Base-by-base conservation (phyloP, 768 basidiomycete species). In the Naganishia kalamii region DNA sequence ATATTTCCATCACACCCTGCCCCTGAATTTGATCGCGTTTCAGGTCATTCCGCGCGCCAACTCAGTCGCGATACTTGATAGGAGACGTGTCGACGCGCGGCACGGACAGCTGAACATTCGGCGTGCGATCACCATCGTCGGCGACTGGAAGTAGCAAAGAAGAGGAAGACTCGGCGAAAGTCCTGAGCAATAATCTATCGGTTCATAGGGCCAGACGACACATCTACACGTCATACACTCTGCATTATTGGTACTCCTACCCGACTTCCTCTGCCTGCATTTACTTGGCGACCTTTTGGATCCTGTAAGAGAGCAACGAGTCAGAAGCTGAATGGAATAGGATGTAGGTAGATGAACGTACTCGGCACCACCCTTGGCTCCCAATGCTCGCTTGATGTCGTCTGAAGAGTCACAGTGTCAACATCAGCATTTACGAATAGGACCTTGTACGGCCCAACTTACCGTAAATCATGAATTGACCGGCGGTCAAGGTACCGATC, bases 401-500 rank as follows among this genome's bases (percentile, higher is more conserved):
- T 57, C 54, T 41, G 33, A 43, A 50, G 43, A 19, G 59, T 4
- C n/a, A 15, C 35, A 59, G 19, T 19, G 44, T 66, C 59, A 60
- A 47, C 41, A 35, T n/a, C 40, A 15, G n/a, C 17, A n/a, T n/a
- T n/a, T n/a, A n/a, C n/a, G n/a, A n/a, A n/a, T n/a, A n/a, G n/a
- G n/a, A n/a, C n/a, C n/a, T n/a, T n/a, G n/a, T 7, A 40, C 37
- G 17, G 17, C 8, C 37, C 17, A 27, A 73, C 71, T 72, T 67
- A 70, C 76, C 72, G 71, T 75, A 77, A 60, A 77, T 74, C 62
- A 73, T 75, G 69, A 77, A 80, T 74, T 80, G 80, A 69, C 79
- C 79, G 62, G 80, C 79, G 54, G 80, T 80, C 52, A 80, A 72
- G 48, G 79, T 79, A 73, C 79, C 79, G 67, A 80, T 79, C 79